Evolutionary conservation across 1,139 yeast species (phyloP), one percentile per base, ranked within the genome.

Genomic region (Pneumocystis oryctolagi): DNA sequence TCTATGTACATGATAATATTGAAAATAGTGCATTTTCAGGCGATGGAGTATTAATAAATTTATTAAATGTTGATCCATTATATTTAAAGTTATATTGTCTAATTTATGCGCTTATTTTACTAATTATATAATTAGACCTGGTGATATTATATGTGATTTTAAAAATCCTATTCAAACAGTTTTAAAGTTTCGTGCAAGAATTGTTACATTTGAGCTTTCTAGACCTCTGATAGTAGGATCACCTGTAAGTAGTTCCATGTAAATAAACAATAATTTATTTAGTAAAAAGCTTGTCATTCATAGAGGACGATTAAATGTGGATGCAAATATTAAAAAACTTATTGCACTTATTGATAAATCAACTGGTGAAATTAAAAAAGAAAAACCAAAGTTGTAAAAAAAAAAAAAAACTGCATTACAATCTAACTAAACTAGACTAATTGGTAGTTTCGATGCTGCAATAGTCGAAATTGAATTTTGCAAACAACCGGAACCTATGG

Each of bases 301-400:
- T 74, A 80, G 95, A 68, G 95, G 95, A 67, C 85, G 89, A 64
- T 79, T 84, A 60, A 86, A 86, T 64, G 82, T 83, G 56, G 89
- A 95, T 2, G 92, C 90, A 3, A 81, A 85, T 69, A 76, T 90
- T 37, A 71, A 79, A 53, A 81, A 81, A 67, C 79, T 90, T 60
- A 69, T 83, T 5, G 78, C 82, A 16, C 73, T 84, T 20, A 71
- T 81, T 3, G 80, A 79, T 65, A 76, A 75, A 60, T 73, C 77
- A 18, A 79, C 79, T 57, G 79, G 80, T 1, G 72, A 73, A 32
- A 71, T 73, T 4, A 61, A 72, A 30, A 79, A 82, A 74, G 83
- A 80, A 70, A 64, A 64, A 25, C 81, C 84, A 57, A 82, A 82
- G 70, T 96, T 89, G 5, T 47, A 47, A 47, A 20, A 25, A 47